A percentile compares a stretch with the other conserved stretches of the same genome.
Evolutionary conservation across 2,329 filamentous ascomycete species (phyloP).

Genomic region (Didymella arachidicola): DNA sequence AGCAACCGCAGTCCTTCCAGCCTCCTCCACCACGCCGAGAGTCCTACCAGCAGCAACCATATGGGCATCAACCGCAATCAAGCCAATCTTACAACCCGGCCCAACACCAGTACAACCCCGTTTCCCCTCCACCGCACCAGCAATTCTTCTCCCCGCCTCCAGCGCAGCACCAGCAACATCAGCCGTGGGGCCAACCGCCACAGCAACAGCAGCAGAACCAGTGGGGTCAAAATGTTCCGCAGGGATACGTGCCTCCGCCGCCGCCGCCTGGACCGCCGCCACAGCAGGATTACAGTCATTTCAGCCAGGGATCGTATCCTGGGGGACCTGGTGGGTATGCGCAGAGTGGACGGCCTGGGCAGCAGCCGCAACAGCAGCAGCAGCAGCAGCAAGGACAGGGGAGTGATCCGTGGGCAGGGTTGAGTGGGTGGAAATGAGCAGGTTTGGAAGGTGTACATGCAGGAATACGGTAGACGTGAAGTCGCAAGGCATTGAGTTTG

Average conservation of each 20-base stretch:
- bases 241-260: constrained; percentile 72
- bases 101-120: constrained; percentile 52
- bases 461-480: not conserved
- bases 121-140: constrained; percentile 66
- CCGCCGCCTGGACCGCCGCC: constrained; percentile 71
- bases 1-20: constrained; percentile 39
- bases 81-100: constrained; percentile 57
- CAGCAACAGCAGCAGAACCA: constrained; percentile 60
- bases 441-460: too few relatives aligned
- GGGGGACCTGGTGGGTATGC: constrained; percentile 52
- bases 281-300: constrained; percentile 56
- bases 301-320: constrained; percentile 63
- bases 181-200: constrained; percentile 60
- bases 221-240: constrained; percentile 57
- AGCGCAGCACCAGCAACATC: constrained; percentile 55
- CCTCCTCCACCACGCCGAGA: constrained; percentile 44
- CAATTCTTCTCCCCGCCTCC: constrained; percentile 60
- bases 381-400: constrained; percentile 40
- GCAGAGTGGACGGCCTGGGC: constrained; percentile 4
- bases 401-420: constrained; percentile 72
- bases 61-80: constrained; percentile 29
- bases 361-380: constrained; percentile 50
- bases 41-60: constrained; percentile 41
- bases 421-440: constrained; percentile 71
- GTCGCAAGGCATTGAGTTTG: not conserved